phyloP scores from a whole-genome alignment of 2,329 filamentous ascomycete genomes.

The Pestalotiopsis sp. region DNA sequence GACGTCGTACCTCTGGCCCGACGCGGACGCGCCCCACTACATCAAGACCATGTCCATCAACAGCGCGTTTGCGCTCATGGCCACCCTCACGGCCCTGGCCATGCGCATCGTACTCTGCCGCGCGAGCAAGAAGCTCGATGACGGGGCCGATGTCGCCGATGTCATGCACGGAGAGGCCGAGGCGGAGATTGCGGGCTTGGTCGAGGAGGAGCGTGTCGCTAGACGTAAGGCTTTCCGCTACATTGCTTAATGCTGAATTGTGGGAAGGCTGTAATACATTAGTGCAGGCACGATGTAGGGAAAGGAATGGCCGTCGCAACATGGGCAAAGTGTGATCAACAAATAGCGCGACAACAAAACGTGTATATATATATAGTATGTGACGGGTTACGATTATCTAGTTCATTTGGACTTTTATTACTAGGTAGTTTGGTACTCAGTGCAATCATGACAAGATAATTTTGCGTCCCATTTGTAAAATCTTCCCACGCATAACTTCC shows the following conservation, averaged over 20 bases:
- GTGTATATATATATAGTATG: too few relatives aligned
- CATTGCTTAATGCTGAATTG: neutral
- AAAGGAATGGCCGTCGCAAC: neutral
- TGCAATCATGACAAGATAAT: too few relatives aligned
- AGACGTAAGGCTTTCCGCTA: neutral
- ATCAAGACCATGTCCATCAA: neutral
- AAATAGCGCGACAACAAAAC: neutral
- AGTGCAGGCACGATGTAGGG: neutral
- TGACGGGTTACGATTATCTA: too few relatives aligned
- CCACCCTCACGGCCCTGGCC: neutral
- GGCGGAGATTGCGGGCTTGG: neutral
- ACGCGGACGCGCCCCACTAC: conserved; percentile 34
- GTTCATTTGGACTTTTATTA: too few relatives aligned
- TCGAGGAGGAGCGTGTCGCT: neutral
- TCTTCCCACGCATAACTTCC: too few relatives aligned
- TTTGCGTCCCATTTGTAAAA: too few relatives aligned
- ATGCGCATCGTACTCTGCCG: neutral
- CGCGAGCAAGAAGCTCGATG: neutral
- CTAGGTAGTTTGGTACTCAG: too few relatives aligned
- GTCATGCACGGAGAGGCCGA: neutral
- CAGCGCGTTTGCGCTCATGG: neutral
- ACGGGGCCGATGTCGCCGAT: neutral
- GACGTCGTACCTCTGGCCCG: conserved; percentile 41
- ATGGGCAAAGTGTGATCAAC: neutral
- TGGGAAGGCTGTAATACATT: neutral